These are phyloP conservation scores for Suhomyces yuchorum DNA, from an alignment of 1,139 yeast species.

Conservation along the genomic window DNA sequence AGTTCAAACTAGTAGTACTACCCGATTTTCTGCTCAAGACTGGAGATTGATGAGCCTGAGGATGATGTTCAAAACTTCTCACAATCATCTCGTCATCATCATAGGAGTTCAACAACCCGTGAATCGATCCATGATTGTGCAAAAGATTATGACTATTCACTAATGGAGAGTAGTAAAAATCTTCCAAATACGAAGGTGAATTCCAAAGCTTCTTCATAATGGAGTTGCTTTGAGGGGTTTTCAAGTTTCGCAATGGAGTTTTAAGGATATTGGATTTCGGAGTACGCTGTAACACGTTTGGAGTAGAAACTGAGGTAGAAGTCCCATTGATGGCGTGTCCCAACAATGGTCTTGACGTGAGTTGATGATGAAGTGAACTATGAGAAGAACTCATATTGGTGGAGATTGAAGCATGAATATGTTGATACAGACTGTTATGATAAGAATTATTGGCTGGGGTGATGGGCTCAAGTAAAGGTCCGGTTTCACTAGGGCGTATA, in stretches of 20 bases:
- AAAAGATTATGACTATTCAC: slow-evolving; percentile 30
- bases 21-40: slow-evolving; percentile 12
- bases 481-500: slow-evolving; percentile 55
- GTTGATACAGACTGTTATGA: slow-evolving; percentile 25
- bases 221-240: slow-evolving; percentile 47
- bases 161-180: slow-evolving; percentile 63
- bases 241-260: slow-evolving; percentile 44
- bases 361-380: slow-evolving; percentile 13
- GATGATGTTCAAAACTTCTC: slow-evolving; percentile 43
- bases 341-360: slow-evolving; percentile 16
- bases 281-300: slow-evolving; percentile 20
- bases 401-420: slow-evolving; percentile 11
- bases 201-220: slow-evolving; percentile 57
- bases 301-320: slow-evolving; percentile 9
- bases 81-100: slow-evolving; percentile 62
- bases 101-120: slow-evolving; percentile 35
- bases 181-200: slow-evolving; percentile 68
- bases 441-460: slow-evolving; percentile 44
- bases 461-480: slow-evolving; percentile 62
- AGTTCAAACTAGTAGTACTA: slow-evolving; percentile 10
- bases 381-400: slow-evolving; percentile 1
- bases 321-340: slow-evolving; percentile 13
- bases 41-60: slow-evolving; percentile 21
- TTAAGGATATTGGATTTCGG: slow-evolving; percentile 35
- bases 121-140: slow-evolving; percentile 7